A percentile compares a stretch with the other conserved stretches of the same genome.
phyloP scores from a whole-genome alignment of 2,329 filamentous ascomycete genomes.

The Clonostachys solani region DNA sequence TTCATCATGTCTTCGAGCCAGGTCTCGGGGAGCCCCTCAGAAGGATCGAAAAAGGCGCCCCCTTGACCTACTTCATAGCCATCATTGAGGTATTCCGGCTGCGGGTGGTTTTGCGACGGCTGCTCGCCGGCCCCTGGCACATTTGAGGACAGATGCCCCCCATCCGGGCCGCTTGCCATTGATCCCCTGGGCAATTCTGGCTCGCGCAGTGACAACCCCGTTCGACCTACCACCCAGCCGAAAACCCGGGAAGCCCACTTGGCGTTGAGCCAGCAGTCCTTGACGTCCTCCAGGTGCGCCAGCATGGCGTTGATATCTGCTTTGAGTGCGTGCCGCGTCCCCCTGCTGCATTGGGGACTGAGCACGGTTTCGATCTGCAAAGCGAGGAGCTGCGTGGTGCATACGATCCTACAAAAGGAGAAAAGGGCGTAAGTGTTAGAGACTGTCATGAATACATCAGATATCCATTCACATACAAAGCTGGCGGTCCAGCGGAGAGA shows the following conservation, averaged over 20 bases:
- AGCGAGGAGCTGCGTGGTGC: not conserved
- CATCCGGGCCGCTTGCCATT: not conserved
- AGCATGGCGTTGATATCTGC: not conserved
- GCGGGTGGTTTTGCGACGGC: not conserved
- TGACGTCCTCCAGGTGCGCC: not conserved
- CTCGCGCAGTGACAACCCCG: not conserved
- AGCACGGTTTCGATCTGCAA: not conserved
- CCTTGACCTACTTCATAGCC: too few species aligned
- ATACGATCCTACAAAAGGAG: too few species aligned
- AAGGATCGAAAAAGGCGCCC: not conserved
- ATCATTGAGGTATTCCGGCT: too few species aligned
- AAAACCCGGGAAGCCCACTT: not conserved
- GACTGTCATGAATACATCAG: too few species aligned
- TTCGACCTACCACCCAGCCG: not conserved
- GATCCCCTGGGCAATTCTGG: too few species aligned
- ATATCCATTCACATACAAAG: not conserved
- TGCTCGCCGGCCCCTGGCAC: not conserved
- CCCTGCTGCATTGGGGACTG: not conserved
- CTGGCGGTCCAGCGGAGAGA: not conserved
- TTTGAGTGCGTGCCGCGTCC: not conserved
- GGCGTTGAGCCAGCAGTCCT: not conserved
- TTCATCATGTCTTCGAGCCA: not conserved
- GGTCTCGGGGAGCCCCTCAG: not conserved
- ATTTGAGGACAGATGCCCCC: not conserved
- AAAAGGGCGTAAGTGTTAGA: too few species aligned